Base-by-base conservation (phyloP, 129 eudicot genomes). In the Scalesia atractyloides region DNA sequence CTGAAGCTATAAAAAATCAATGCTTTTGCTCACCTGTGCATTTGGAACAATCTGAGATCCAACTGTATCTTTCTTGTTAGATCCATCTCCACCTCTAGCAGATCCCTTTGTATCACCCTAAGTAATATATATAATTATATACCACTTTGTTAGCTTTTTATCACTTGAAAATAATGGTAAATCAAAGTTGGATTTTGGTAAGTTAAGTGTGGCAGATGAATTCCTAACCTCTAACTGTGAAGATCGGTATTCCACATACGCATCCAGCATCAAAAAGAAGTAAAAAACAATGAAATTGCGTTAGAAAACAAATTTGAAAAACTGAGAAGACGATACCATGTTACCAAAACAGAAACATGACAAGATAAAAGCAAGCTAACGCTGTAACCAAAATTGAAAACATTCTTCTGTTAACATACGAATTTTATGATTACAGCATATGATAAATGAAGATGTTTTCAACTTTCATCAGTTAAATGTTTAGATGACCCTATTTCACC, bases 61-160 rank as follows among this genome's bases (percentile, higher is more conserved):
- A 68, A 73, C 59, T 11, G 78, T 49, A 77, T 92, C 96, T 48
- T 81, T 86, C 77, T 72, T 88, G 43, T 82, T 73, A 39, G 97
- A 76, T 79, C 84, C 88, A 67, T 91, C 97, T 37, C 90, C 92
- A 70, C 89, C 89, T 74, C 92, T 86, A 57, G 89, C 86, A 81
- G 91, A 79, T 46, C 93, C 97, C 81, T 89, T 92, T 49, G 97
- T 81, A 83, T 92, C 97, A 46, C 97, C 97, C 97, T 91, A 70
- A 70, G 39, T 15, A 60, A 47, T 64, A 15, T 41, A 41, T 41
- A 37, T 5, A 8, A 37, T 5, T 5, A 56, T 50, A 63, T 5
- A 60, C 18, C 61, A 70, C 22, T 49, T 60, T 24, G 44, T 56
- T 70, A 72, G 72, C 61, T 39, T 46, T 58, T 43, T 44, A 47